These are phyloP conservation scores for Aspergillus aculeatus DNA, from an alignment of 2,329 filamentous ascomycete genomes.

Conservation along the genomic window DNA sequence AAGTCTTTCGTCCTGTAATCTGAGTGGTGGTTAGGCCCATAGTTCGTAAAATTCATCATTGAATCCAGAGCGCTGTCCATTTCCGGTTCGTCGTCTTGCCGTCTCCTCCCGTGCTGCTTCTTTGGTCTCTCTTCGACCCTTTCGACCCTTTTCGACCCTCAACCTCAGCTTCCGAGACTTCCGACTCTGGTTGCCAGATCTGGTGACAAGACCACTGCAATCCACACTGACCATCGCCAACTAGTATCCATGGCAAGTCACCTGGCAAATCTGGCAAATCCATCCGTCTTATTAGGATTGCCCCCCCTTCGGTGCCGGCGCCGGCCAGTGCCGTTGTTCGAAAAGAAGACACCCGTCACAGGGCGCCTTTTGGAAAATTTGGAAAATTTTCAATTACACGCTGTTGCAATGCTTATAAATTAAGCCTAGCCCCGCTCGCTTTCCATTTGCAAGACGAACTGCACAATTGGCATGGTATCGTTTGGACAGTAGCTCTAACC, in stretches of 20 bases:
- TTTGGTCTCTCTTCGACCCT: slow-evolving; percentile 20
- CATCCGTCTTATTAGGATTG: slow-evolving; percentile 18
- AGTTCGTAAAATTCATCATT: not conserved
- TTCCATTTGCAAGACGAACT: slow-evolving; percentile 6
- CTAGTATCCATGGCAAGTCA: slow-evolving; percentile 21
- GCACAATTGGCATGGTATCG: slow-evolving; percentile 9
- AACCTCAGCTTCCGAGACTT: not conserved
- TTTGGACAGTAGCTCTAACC: slow-evolving; percentile 6
- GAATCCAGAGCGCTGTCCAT: slow-evolving; percentile 2
- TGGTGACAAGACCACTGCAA: slow-evolving; percentile 20
- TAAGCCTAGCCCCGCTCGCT: slow-evolving; percentile 14
- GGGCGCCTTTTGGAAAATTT: slow-evolving; percentile 3
- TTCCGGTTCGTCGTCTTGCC: slow-evolving; percentile 14
- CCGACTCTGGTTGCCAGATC: slow-evolving; percentile 17
- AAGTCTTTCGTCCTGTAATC: not conserved
- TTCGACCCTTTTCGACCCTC: slow-evolving; percentile 13
- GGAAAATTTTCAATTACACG: slow-evolving; percentile 13
- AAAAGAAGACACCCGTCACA: not conserved
- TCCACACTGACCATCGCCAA: slow-evolving; percentile 20
- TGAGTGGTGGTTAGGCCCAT: not conserved
- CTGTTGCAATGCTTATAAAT: slow-evolving; percentile 20
- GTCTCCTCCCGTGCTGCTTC: slow-evolving; percentile 14
- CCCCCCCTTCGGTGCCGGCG: slow-evolving; percentile 12
- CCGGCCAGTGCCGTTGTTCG: slow-evolving; percentile 7
- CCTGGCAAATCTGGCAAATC: slow-evolving; percentile 18